Conservation (phyloP, 148 eudicot genomes). For the Rhododendron ferrugineum region DNA sequence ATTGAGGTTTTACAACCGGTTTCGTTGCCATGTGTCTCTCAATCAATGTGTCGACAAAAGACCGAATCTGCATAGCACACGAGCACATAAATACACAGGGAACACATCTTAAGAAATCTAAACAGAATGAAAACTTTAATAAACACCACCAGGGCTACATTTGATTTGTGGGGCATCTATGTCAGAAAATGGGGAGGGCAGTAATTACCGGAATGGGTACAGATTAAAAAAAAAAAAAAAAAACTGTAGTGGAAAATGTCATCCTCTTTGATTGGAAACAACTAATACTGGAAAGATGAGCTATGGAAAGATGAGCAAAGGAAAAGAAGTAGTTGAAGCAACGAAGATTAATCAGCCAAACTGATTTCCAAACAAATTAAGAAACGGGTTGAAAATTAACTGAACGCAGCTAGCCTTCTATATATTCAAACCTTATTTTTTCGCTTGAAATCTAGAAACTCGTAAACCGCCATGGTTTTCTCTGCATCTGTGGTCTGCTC, state of each 20-base stretch:
- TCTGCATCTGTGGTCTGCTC: slow-evolving; percentile 93
- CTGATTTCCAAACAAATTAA: background rate
- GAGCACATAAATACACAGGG: background rate
- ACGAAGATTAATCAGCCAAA: background rate
- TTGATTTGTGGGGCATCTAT: background rate
- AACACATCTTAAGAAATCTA: background rate
- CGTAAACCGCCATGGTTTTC: slow-evolving; percentile 74
- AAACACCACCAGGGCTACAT: background rate
- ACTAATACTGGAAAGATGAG: background rate
- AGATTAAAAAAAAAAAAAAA: background rate
- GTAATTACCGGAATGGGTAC: background rate
- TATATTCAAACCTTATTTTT: slow-evolving; percentile 65
- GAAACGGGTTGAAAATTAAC: background rate
- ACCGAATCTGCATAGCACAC: slow-evolving; percentile 65
- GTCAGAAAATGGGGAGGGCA: background rate
- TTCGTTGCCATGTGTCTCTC: slow-evolving; percentile 72
- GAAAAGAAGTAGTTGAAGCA: background rate
- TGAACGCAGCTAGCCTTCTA: background rate
- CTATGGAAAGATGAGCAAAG: background rate
- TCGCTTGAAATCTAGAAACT: slow-evolving; percentile 96
- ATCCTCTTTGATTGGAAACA: background rate
- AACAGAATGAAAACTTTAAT: background rate
- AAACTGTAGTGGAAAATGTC: background rate
- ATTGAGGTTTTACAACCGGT: slow-evolving; percentile 51
- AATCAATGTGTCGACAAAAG: slow-evolving; percentile 88